Base-by-base conservation (phyloP, 345 rosid species). In the Murraya koenigii region DNA sequence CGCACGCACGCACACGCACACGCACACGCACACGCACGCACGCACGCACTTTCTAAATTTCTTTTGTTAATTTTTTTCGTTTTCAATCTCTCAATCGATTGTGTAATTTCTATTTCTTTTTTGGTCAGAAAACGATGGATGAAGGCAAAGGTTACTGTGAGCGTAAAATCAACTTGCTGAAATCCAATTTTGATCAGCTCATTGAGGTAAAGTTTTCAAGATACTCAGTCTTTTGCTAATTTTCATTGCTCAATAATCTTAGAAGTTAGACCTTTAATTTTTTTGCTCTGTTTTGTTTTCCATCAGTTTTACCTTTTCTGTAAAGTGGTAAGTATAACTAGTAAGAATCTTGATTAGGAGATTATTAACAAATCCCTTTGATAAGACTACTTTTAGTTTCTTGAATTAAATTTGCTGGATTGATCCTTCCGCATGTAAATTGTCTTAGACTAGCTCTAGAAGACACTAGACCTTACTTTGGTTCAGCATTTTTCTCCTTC, bases 131-230 rank as follows among this genome's bases (percentile, higher is more conserved):
- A 90, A 91, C 94, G 28, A 94, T 93, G 97, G 85, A 69, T 2
- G 92, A 91, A 75, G 99, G 98, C 6, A 94, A 93, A 85, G 96
- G 90, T 77, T 97, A 93, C 70, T 97, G 99, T 68, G 94, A 91
- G 80, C 92, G 99, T 60, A 97, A 97, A 91, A 93, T 94, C 87
- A 89, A 84, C 77, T 83, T 97, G 90, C 84, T 97, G 33, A 94
- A 93, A 81, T 97, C 98, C 17, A 97, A 94, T 79, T 97, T 90
- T 80, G 98, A 94, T 54, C 99, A 94, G 77, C 99, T 97, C 38
- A 79, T 90, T 56, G 99, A 94, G 98, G 99, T 94, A 85, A 44
- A 20, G 79, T 59, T 75, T 76, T 26, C 2, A 14, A 17, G 17
- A 22, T 39, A 32, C 17, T 41, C 68, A 20, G n/a, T 41, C 68